Base-by-base conservation (phyloP, 225 moss, liverwort and hornwort genomes). In the Lunularia cruciata region DNA sequence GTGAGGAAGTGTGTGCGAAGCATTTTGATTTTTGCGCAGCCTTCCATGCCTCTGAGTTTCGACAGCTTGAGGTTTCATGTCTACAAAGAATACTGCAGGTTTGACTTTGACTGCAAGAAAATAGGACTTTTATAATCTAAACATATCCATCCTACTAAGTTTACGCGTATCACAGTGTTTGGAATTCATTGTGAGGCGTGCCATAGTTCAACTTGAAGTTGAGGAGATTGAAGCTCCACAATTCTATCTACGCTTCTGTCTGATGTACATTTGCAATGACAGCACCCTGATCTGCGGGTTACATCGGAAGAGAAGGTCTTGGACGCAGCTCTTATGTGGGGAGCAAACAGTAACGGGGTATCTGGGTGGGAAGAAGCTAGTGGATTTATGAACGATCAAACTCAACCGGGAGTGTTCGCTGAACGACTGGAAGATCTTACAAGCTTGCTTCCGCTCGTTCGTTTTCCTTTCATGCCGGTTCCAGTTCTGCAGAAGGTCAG, bases 291-390 rank as follows among this genome's bases (percentile, higher is more conserved):
- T 67, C 83, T 98, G 55, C 86, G 88, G 64, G 98, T 98, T 25
- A 89, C 79, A 46, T 86, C 89, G 45, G 98, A 98, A 65, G 98
- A 98, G 76, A 98, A 91, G 81, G 84, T 93, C 34, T 68, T 98
- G 67, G 93, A 93, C 73, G 87, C 88, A 68, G 78, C 86, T 34
- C 73, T 98, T 62, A 60, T 80, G 13, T 98, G 98, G 98, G 91
- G 78, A 78, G 86, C 89, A 71, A 93, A 85, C 47, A 84, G 70
- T 23, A 85, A 87, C 37, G 81, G 40, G 47, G 73, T 91, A 32
- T 65, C 73, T 47, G 79, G 83, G 35, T 98, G 93, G 98, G 86
- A 87, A 81, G 91, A 88, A 72, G 91, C 83, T 3, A 81, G 71
- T 55, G 33, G 65, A 30, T 72, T 63, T 72, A 75, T 76, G 11